Base-by-base conservation (phyloP, 768 basidiomycete species). In the Russula sp. region DNA sequence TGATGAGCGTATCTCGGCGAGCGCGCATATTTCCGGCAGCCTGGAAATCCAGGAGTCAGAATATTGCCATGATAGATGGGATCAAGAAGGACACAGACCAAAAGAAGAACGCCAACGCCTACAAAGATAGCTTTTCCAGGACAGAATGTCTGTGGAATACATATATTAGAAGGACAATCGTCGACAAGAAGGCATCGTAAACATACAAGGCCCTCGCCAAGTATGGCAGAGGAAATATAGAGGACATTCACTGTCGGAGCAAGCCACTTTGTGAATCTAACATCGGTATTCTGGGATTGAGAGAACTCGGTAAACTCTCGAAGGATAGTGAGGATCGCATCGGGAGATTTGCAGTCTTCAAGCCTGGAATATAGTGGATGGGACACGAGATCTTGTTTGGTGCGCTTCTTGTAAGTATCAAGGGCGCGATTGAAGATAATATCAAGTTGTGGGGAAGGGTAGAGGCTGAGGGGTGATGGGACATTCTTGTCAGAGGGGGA, bases 101-200 rank as follows among this genome's bases (percentile, higher is more conserved):
- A n/a, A 38, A 62, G 53, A 10, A 44, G 63, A 50, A 50, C 34
- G 0, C 48, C 48, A 18, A 59, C 5, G 11, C 58, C 58, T 26
- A 49, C 22, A 38, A 50, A 59, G 22, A 59, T 59, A 0, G 50
- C 58, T 6, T 59, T 34, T 18, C 48, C 58, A 0, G 48, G 48
- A 18, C 48, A 49, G 24, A 50, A 50, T 18, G 10, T 18, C 58
- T 59, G 24, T 16, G 13, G 24, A 26, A 26, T 16, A 50, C 2
- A 18, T 34, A 26, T 44, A 59, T 59, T 9, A 48, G 34, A 34
- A 14, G n/a, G n/a, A 40, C 28, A 3, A 2, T 3, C 2, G 24
- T n/a, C 16, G 3, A 40, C 4, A 32, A 18, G 10, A 5, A 26
- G 11, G 10, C 24, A n/a, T 22, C 16, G 1, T 18, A 5, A 26